Percentiles rank a stretch among this genome's conserved stretches.
phyloP scores from a whole-genome alignment of 441 rosid genomes.

The Geranium incanum region DNA sequence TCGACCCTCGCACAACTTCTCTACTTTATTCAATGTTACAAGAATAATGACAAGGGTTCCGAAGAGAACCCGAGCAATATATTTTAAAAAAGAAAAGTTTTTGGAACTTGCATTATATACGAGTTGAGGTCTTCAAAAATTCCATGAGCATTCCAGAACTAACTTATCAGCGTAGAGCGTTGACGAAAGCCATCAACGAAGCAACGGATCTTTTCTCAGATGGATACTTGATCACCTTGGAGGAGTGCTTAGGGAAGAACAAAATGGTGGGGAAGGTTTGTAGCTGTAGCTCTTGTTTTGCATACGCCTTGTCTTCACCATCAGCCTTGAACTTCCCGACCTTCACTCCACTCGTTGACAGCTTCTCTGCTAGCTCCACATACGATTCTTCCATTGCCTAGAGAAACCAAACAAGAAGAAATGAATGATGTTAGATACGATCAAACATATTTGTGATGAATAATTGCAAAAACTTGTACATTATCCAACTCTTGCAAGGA shows the following conservation, averaged over 20 bases:
- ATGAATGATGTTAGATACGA: background rate
- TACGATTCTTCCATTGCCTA: constrained; percentile 47
- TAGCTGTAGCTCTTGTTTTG: constrained; percentile 37
- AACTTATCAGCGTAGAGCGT: constrained; percentile 33
- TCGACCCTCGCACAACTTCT: background rate
- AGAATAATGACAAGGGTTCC: background rate
- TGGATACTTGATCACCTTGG: constrained; percentile 42
- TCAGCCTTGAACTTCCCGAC: constrained; percentile 48
- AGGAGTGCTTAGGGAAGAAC: constrained; percentile 38
- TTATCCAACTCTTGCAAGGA: too few relatives aligned
- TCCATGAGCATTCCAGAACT: background rate
- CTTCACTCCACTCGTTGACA: constrained; percentile 36
- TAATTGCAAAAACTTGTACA: too few relatives aligned
- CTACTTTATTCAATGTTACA: background rate
- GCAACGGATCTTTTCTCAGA: constrained; percentile 44
- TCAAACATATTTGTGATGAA: background rate
- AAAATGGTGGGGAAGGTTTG: constrained; percentile 45
- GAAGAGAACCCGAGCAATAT: background rate
- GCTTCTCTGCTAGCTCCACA: constrained; percentile 37
- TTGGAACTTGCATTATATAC: background rate
- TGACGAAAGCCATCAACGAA: constrained; percentile 41
- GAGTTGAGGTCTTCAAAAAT: background rate
- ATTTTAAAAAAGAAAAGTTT: too few relatives aligned
- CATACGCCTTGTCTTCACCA: constrained; percentile 41
- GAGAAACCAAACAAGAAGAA: background rate